Evolutionary conservation across 2,329 filamentous ascomycete genomes (phyloP), one percentile per base, ranked within the genome.

Genomic region (Corinectria fuckeliana): DNA sequence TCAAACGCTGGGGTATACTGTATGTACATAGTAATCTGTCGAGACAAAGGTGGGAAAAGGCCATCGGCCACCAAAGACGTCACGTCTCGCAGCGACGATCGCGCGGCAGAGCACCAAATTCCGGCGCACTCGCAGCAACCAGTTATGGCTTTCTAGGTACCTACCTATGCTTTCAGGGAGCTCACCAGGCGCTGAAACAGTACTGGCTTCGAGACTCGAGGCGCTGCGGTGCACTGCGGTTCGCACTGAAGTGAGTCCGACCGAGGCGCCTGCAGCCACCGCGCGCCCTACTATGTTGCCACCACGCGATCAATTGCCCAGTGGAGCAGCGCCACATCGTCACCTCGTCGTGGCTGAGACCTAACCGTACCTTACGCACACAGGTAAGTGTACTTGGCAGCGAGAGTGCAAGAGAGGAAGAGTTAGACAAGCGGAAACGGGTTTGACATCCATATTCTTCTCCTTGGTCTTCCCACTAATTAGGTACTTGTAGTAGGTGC

Each of bases 291-390:
- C 32, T 50, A 56, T 55, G 42, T 50, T 50, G 26, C 38, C 42
- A 56, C 67, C 68, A 70, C 68, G 64, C 68, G 68, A 70, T 57
- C 68, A 70, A 42, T 70, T 70, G 64, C 68, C 68, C 56, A 59
- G 70, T 66, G 48, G 58, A 58, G 60, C 39, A 18, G 23, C 26
- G 36, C 45, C 25, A 51, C 34, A 41, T 25, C 9, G n/a, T 14
- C 25, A 34, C 16, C 8, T 7, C 32, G 32, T 34, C 32, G 16
- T 34, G 14, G 32, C 32, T 34, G 32, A n/a, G n/a, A n/a, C n/a
- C n/a, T n/a, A n/a, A n/a, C n/a, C n/a, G n/a, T n/a, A n/a, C n/a
- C n/a, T n/a, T n/a, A n/a, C n/a, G n/a, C n/a, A n/a, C n/a, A n/a
- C n/a, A n/a, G n/a, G n/a, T n/a, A n/a, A n/a, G n/a, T n/a, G n/a